Conservation (phyloP, 768 basidiomycete species). For the Trametes cubensis region DNA sequence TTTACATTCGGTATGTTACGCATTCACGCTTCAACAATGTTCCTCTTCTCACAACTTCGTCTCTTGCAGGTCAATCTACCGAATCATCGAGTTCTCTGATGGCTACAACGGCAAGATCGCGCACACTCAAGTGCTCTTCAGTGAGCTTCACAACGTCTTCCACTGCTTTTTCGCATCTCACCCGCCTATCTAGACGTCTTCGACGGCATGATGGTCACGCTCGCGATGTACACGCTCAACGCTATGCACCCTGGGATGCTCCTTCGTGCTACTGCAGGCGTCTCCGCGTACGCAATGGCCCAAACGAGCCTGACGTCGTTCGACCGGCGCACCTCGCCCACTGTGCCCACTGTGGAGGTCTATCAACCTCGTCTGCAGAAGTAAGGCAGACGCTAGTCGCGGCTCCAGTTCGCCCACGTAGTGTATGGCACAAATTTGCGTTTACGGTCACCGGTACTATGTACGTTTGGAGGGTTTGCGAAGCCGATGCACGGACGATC, state of each 20-base stretch:
- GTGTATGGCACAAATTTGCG: too few species aligned
- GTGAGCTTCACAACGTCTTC: slow-evolving; percentile 29
- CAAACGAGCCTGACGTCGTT: slow-evolving; percentile 5
- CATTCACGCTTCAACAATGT: slow-evolving; percentile 1
- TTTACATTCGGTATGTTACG: slow-evolving; percentile 34
- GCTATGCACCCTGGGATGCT: slow-evolving; percentile 47
- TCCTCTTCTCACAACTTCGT: not conserved
- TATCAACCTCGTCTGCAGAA: not conserved
- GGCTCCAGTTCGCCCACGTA: too few species aligned
- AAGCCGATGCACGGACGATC: too few species aligned
- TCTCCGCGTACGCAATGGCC: slow-evolving; percentile 1
- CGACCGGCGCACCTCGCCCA: slow-evolving; percentile 9
- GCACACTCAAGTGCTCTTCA: slow-evolving; percentile 48
- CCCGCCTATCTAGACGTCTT: slow-evolving; percentile 42
- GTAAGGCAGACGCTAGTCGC: not conserved
- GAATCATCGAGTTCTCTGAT: slow-evolving; percentile 50
- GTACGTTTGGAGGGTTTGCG: not conserved
- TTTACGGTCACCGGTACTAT: not conserved
- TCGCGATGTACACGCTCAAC: slow-evolving; percentile 49
- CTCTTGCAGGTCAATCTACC: slow-evolving; percentile 52
- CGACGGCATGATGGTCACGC: slow-evolving; percentile 50
- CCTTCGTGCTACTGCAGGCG: slow-evolving; percentile 14
- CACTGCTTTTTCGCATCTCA: not conserved
- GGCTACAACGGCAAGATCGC: slow-evolving; percentile 56
- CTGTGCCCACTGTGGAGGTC: not conserved